A percentile compares a stretch with the other conserved stretches of the same genome.
phyloP scores from a whole-genome alignment of 2,329 filamentous ascomycete genomes.

The Aspergillus fumigatus region DNA sequence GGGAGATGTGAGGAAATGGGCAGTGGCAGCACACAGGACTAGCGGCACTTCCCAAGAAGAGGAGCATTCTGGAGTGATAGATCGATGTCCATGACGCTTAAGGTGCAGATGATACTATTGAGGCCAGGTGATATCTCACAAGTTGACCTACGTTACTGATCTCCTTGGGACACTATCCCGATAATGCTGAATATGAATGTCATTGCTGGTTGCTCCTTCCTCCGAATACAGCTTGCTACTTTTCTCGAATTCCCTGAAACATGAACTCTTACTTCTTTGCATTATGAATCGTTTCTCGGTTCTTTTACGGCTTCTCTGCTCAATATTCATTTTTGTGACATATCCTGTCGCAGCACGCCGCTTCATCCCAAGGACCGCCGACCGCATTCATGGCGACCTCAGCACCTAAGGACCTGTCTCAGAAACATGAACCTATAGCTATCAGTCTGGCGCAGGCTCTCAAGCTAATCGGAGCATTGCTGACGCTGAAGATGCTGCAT shows the following conservation, averaged over 20 bases:
- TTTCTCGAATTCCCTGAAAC: neutral
- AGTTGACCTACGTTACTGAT: too few relatives aligned
- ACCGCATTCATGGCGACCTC: neutral
- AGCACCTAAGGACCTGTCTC: neutral
- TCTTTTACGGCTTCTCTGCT: neutral
- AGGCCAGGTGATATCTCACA: too few relatives aligned
- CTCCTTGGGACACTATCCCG: too few relatives aligned
- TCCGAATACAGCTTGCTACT: neutral
- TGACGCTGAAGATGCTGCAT: constrained; percentile 24
- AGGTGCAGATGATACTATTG: too few relatives aligned
- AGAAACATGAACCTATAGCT: constrained; percentile 1
- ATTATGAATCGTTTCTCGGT: neutral
- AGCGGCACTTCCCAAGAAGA: neutral
- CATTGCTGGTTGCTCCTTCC: neutral
- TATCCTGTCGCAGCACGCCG: neutral
- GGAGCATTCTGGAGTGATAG: neutral
- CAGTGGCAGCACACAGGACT: too few relatives aligned
- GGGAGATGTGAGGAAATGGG: neutral
- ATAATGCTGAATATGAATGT: too few relatives aligned
- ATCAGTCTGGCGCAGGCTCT: constrained; percentile 9
- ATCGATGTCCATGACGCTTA: too few relatives aligned
- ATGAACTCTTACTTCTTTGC: neutral
- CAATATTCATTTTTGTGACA: neutral
- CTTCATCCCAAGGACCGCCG: neutral
- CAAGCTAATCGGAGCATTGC: constrained; percentile 17